A percentile compares a stretch with the other conserved stretches of the same genome.
These are phyloP conservation scores for Monosporozyma yasuniensis DNA, from an alignment of 805 yeast species.

Conservation along the genomic window DNA sequence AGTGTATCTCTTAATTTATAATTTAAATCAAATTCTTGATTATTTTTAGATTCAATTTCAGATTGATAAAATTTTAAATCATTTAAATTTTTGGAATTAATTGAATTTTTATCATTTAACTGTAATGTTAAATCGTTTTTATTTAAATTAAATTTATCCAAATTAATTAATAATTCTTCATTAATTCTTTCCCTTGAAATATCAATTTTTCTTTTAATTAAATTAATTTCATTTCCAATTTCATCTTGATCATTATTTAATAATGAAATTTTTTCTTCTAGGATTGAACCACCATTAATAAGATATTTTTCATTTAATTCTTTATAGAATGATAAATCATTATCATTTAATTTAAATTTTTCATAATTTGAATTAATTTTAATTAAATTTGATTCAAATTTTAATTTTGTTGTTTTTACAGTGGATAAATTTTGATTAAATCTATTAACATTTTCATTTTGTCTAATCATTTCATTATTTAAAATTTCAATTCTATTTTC, in stretches of 20 bases:
- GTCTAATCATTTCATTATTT: conserved; percentile 43
- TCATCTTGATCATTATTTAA: conserved; percentile 39
- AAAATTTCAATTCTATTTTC: conserved; percentile 44
- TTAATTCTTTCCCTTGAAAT: conserved; percentile 30
- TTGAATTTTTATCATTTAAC: conserved; percentile 32
- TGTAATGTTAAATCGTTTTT: conserved; percentile 29
- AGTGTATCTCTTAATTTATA: conserved; percentile 53
- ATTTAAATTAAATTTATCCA: conserved; percentile 27
- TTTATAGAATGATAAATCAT: conserved; percentile 51
- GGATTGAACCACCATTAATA: conserved; percentile 47
- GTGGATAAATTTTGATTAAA: conserved; percentile 40
- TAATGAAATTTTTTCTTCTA: conserved; percentile 40
- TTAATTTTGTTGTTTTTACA: conserved; percentile 34
- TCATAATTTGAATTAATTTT: conserved; percentile 20
- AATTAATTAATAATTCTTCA: conserved; percentile 29
- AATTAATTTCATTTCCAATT: conserved; percentile 31
- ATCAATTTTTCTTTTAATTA: conserved; percentile 31
- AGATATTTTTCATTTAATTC: conserved; percentile 47
- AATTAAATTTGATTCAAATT: conserved; percentile 30
- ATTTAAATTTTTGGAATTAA: conserved; percentile 15
- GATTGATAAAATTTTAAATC: conserved; percentile 35
- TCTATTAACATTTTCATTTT: conserved; percentile 34
- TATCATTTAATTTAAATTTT: conserved; percentile 36
- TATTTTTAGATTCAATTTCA: conserved; percentile 31
- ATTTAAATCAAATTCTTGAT: conserved; percentile 53